Evolutionary conservation across 2,329 filamentous ascomycete species (phyloP).

Genomic region (Colletotrichum filicis): DNA sequence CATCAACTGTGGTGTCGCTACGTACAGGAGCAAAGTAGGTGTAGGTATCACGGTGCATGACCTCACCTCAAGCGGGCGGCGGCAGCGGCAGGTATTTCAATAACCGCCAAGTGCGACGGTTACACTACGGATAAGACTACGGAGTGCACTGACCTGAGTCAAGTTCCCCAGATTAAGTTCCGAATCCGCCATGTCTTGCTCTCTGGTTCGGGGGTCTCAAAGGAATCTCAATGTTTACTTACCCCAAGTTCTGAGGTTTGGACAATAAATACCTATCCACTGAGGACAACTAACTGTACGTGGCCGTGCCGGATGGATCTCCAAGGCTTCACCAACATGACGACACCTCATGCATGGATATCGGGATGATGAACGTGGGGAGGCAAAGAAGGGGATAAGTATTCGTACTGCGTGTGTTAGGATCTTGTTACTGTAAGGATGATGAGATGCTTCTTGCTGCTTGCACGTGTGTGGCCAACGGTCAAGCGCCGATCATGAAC

Average conservation of each 20-base stretch:
- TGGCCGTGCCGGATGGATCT: neutral
- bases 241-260: neutral
- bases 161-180: neutral
- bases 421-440: neutral
- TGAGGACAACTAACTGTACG: too few species aligned
- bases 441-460: neutral
- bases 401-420: too few species aligned
- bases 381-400: neutral
- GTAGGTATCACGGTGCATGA: neutral
- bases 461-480: conserved; percentile 4
- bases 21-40: too few species aligned
- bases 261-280: too few species aligned
- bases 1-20: neutral
- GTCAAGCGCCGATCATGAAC: conserved; percentile 7
- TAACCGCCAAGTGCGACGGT: conserved; percentile 5
- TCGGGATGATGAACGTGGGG: neutral
- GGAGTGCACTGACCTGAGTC: neutral
- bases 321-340: neutral
- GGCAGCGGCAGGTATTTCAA: neutral
- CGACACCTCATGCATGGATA: neutral
- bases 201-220: neutral
- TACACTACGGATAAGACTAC: neutral
- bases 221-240: neutral
- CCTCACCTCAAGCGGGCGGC: neutral
- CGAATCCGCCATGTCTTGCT: conserved; percentile 4